Evolutionary conservation across 2,329 filamentous ascomycete species (phyloP), one percentile per base, ranked within the genome.

Genomic region (Sporothrix variecibatus): DNA sequence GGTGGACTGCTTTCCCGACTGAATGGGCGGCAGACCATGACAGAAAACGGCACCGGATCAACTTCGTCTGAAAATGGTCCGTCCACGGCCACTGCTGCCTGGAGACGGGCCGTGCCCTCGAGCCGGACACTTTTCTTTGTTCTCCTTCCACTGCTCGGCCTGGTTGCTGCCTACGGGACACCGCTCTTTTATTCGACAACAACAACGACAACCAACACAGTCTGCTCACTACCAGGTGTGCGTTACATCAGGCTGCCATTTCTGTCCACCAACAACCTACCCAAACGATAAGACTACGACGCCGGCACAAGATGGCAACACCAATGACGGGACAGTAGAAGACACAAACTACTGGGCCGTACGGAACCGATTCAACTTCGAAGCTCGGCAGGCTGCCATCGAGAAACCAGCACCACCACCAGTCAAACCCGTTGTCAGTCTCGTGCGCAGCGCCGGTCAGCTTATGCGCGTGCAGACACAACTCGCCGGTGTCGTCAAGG

Each of bases 391-490:
- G 71, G 72, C 26, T 40, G 75, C 76, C 23, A 77, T 78, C 69
- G 75, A 76, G 53, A 79, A n/a, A 1, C 62, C 12, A 7, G 40
- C 43, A n/a, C 20, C 43, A 12, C n/a, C 58, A 77, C 77, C 64
- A 20, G 49, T 3, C 38, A 40, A 26, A 2, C 31, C 9, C 26
- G 4, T 17, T 15, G 40, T 70, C 69, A 74, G 73, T n/a, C 69
- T 76, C 3, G 71, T 71, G 20, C 67, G 53, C 56, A 67, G 75
- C n/a, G 73, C 69, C 15, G 62, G 74, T 76, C 31, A 78, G 67
- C 86, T 97, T 28, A 92, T 96, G 85, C 86, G 86, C 23, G 88
- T 92, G 1, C 93, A 97, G 81, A 85, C 88, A n/a, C 87, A 90
- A 38, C 94, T 97, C 73, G 93, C 94, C 81, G 88, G 92, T 74